These are phyloP conservation scores for Reticulomyxa filosa DNA, from an alignment of 78 protist species.

Conservation along the genomic window DNA sequence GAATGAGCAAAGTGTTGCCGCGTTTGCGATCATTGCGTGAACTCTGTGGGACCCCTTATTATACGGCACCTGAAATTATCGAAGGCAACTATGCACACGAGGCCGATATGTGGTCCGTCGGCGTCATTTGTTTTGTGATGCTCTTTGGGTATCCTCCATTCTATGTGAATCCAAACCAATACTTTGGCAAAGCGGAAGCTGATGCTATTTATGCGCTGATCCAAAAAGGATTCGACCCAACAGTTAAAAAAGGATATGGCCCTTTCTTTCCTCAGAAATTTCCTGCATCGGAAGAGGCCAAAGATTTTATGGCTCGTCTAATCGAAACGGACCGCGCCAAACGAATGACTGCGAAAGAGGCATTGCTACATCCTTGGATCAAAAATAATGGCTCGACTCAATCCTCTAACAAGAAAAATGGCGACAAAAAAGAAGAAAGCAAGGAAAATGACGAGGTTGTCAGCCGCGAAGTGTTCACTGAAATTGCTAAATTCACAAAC, in stretches of 20 bases:
- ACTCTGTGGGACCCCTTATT: background rate
- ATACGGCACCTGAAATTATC: constrained; percentile 6
- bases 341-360: constrained; percentile 6
- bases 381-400: no score
- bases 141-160: background rate
- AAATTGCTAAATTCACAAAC: no score
- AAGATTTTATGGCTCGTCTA: background rate
- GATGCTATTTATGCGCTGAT: background rate
- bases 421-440: no score
- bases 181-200: background rate
- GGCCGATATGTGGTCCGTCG: constrained; percentile 9
- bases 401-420: no score
- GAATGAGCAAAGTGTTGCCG: constrained; percentile 1
- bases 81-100: background rate
- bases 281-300: background rate
- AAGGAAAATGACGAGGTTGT: no score
- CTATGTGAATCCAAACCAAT: background rate
- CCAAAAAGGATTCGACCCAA: constrained; percentile 1
- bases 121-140: constrained; percentile 4
- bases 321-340: background rate
- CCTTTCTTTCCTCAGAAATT: background rate
- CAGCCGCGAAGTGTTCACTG: no score
- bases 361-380: constrained; percentile 1
- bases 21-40: background rate
- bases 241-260: background rate